Base-by-base conservation (phyloP, 2,329 filamentous ascomycete genomes). In the Claviceps sp. region DNA sequence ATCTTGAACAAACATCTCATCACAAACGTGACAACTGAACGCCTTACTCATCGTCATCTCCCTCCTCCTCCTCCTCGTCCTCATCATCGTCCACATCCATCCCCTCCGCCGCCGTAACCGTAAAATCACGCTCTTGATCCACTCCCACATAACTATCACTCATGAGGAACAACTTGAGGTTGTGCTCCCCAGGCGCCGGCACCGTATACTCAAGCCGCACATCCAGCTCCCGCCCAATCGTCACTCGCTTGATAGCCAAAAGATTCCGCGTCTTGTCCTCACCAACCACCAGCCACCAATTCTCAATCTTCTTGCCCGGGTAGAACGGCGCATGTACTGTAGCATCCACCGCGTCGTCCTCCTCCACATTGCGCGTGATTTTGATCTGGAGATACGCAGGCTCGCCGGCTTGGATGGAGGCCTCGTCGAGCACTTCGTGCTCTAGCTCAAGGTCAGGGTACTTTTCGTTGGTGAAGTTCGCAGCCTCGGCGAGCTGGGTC, bases 271-370 rank as follows among this genome's bases (percentile, higher is more conserved):
- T 88, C 66, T 81, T 85, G 71, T 96, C 89, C 60, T 97, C 90
- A 34, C 90, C 91, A 37, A 98, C 88, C 20, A 98, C 88, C 52
- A 98, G 72, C 93, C 93, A 98, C 90, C 90, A 98, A 65, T 93
- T 95, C 76, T 98, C 93, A 73, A 88, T 85, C 77, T 98, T 98
- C 67, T 85, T 85, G 48, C 69, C 75, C 1, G 93, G 90, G 65
- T 93, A 98, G 75, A 97, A 98, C 0, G 93, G 93, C 50, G 91
- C 90, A 65, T 97, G 90, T 2, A 97, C 94, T 1, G 83, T 84
- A 2, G 85, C 79, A 65, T 96, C 88, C 16, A 86, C 78, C 57
- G 87, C 84, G 22, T 79, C 73, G 13, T 74, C 73, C 50, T 81
- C 79, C 50, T 84, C 84, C 5, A 91, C 72, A 61, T 95, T 89